Conservation (phyloP, 345 rosid species). For the Schrenkiella parvula region DNA sequence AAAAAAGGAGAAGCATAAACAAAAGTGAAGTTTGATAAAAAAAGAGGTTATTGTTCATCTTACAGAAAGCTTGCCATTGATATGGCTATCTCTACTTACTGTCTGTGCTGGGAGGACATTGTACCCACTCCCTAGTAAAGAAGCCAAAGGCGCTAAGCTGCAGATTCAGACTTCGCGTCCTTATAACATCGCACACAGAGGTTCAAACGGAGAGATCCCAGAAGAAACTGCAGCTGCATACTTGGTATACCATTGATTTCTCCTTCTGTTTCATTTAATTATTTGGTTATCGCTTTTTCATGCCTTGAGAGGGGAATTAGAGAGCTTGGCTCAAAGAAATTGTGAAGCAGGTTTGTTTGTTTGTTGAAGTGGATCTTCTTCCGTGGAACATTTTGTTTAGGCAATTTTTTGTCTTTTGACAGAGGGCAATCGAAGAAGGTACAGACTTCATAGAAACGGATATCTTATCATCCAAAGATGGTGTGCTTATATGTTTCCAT, state of each 20-base stretch:
- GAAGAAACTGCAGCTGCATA: constrained; percentile 90
- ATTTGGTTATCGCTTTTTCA: background rate
- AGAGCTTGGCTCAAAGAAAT: background rate
- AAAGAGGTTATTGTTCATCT: background rate
- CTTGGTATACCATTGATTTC: constrained; percentile 38
- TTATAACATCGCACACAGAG: constrained; percentile 85
- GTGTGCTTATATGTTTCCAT: constrained; percentile 72
- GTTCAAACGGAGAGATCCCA: constrained; percentile 91
- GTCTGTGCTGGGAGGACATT: constrained; percentile 61
- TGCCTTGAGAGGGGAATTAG: background rate
- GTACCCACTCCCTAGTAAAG: constrained; percentile 56
- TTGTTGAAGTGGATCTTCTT: background rate
- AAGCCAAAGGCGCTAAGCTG: constrained; percentile 25
- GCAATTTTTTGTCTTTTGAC: constrained; percentile 3
- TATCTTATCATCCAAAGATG: constrained; percentile 78
- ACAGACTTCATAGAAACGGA: constrained; percentile 92
- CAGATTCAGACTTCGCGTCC: constrained; percentile 84
- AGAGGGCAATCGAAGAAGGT: constrained; percentile 96
- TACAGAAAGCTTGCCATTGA: constrained; percentile 46
- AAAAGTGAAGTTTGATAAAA: background rate
- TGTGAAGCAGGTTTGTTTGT: background rate
- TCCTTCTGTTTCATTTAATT: background rate
- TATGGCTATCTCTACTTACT: constrained; percentile 43
- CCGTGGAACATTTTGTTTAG: background rate
- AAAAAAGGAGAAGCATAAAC: background rate